A percentile compares a stretch with the other conserved stretches of the same genome.
Evolutionary conservation across 768 basidiomycete species (phyloP).

Genomic region (Mycena polygramma): DNA sequence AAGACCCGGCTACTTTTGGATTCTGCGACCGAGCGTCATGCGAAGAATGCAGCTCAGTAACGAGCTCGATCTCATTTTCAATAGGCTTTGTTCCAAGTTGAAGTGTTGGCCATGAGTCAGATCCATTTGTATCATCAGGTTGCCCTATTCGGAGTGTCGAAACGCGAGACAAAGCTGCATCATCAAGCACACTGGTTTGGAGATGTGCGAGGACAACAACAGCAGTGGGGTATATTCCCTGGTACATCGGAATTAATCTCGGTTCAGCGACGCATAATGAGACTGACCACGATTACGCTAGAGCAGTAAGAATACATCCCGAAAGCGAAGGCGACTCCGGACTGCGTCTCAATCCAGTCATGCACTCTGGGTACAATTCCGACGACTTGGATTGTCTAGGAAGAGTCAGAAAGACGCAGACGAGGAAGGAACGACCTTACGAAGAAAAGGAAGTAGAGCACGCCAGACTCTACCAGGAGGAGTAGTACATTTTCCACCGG

Average conservation of each 20-base stretch:
- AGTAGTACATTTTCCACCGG: slow-evolving; percentile 10
- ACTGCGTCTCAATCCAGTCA: neutral
- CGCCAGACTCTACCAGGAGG: slow-evolving; percentile 25
- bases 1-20: too few species aligned
- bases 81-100: too few species aligned
- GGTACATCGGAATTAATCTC: neutral
- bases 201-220: neutral
- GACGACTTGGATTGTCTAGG: neutral
- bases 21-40: too few species aligned
- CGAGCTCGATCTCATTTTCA: too few species aligned
- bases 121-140: too few species aligned
- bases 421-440: neutral
- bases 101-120: too few species aligned
- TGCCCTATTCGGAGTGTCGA: too few species aligned
- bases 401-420: too few species aligned
- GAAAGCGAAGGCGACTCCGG: slow-evolving; percentile 27
- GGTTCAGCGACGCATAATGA: neutral
- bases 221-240: neutral
- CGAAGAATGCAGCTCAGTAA: too few species aligned
- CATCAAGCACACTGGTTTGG: neutral
- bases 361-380: slow-evolving; percentile 19
- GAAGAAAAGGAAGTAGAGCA: slow-evolving; percentile 32
- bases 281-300: slow-evolving; percentile 37
- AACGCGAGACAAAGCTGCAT: too few species aligned
- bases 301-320: slow-evolving; percentile 32